phyloP scores from a whole-genome alignment of 2,329 filamentous ascomycete genomes.

The Epichloe bromicola region DNA sequence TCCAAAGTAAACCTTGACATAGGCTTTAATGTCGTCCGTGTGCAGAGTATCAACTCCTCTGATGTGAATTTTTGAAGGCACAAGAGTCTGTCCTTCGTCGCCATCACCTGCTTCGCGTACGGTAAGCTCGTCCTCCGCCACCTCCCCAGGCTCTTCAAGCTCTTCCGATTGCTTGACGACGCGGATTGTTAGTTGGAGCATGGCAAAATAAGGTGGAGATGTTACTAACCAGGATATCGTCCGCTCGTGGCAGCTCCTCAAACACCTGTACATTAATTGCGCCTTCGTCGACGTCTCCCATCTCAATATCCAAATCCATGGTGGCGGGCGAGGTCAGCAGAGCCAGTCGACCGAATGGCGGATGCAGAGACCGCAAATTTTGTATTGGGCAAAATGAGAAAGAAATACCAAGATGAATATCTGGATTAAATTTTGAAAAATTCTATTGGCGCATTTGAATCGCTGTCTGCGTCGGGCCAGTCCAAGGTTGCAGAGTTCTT shows the following conservation, averaged over 20 bases:
- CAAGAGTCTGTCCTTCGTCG: conserved; percentile 15
- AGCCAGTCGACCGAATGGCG: background rate
- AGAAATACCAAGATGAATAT: too few relatives aligned
- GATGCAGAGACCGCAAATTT: too few relatives aligned
- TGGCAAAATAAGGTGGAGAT: background rate
- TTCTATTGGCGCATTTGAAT: too few relatives aligned
- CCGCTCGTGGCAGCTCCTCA: conserved; percentile 16
- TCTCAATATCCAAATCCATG: conserved; percentile 61
- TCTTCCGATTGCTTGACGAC: conserved; percentile 21
- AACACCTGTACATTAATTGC: conserved; percentile 13
- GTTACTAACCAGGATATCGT: conserved; percentile 23
- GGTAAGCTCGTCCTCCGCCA: conserved; percentile 21
- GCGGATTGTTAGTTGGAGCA: conserved; percentile 6
- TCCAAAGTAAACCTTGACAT: conserved; percentile 55
- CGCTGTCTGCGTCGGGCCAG: too few relatives aligned
- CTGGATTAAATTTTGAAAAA: too few relatives aligned
- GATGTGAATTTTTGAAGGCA: conserved; percentile 60
- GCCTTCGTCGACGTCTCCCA: conserved; percentile 46
- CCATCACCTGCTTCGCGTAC: conserved; percentile 1
- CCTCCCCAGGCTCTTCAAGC: conserved; percentile 25
- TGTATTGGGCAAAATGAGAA: too few relatives aligned
- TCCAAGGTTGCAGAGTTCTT: too few relatives aligned
- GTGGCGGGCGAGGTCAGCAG: background rate
- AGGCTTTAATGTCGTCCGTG: conserved; percentile 66
- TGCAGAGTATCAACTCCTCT: conserved; percentile 72